Base-by-base conservation (phyloP, 352 stramenopile species). In the Phytophthora syringae region DNA sequence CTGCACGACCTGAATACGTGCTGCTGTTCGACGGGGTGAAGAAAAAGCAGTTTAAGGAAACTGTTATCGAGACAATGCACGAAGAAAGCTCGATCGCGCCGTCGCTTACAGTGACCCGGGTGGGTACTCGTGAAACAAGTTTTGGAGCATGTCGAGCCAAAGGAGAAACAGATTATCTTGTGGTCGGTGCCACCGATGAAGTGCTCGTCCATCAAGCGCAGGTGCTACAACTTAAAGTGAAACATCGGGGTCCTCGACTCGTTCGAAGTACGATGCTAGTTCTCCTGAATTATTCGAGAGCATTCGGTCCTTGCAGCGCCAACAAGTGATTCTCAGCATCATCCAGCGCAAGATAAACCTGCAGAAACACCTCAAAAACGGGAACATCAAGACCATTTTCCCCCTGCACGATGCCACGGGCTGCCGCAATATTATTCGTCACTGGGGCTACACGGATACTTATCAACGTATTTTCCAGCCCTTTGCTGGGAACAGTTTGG, bases 241-340 rank as follows among this genome's bases (percentile, higher is more conserved):
- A 90, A 44, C 80, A 90, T 49, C 83, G 83, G 82, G 82, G 5
- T 92, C 82, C 5, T 70, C 74, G 5, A 44, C 84, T 7, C 79
- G 82, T 3, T 90, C 85, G 7, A 81, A 78, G 39, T 94, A 84
- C 56, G 64, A 80, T 11, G 60, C 72, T 1, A 61, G 32, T 15
- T 73, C 67, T n/a, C 53, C 76, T 1, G 57, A 84, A 5, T 52
- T 77, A 24, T 94, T 91, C 34, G 84, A 94, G 55, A 84, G 82
- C 5, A 88, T 92, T 32, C 81, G 77, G 1, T 94, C 85, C 22
- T 61, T 94, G 7, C 83, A 92, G 32, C 80, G 85, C 7, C 83
- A 94, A 58, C 83, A 92, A 56, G 82, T 94, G 10, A 84, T 92
- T 20, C 68, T 84, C 16, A 84, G 89, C 40, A 79, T 94, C 34